Evolutionary conservation across 1,284 basidiomycete genomes (phyloP), one percentile per base, ranked within the genome.

Genomic region (Flammula alnicola): DNA sequence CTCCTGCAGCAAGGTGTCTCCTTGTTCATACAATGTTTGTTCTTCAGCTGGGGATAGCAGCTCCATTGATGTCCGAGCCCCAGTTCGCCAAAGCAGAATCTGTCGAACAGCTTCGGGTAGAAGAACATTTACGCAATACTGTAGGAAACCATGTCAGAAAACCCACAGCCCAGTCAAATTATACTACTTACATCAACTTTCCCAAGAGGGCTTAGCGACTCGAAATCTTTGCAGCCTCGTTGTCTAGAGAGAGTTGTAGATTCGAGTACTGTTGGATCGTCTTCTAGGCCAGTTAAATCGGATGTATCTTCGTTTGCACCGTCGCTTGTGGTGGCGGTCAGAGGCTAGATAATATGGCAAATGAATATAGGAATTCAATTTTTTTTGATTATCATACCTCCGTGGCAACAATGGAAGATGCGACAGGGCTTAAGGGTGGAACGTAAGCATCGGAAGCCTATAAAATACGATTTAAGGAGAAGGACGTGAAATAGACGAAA

Each of bases 101-200:
- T 91, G 88, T 33, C 84, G 71, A 30, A 87, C 72, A 1, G 83
- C 76, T 65, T 88, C 86, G 3, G 81, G 84, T 7, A 88, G 72
- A 9, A 91, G 77, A 19, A 91, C 76, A 53, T 85, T 81, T 22
- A 79, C 67, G 62, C 84, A 88, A 57, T 89, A 91, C 86, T 91
- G 40, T n/a, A 27, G 39, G 35, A 29, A 10, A 17, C 27, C 36
- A 22, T 32, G 22, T 16, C 33, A 51, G 22, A 17, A 6, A 36
- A 14, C n/a, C 20, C 16, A 17, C 25, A 30, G 26, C 7, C 23
- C n/a, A 22, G 29, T 6, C 14, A 19, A 49, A 9, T 14, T 12
- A 11, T 36, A 38, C 20, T 6, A 65, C 77, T 62, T 59, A 81
- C 86, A 55, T 81, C 78, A 22, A 83, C 65, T 61, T 81, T 84